Percentiles rank a stretch among this genome's conserved stretches.
Evolutionary conservation across 2,329 filamentous ascomycete genomes (phyloP).

Genomic region (Neofusicoccum umdonicola): DNA sequence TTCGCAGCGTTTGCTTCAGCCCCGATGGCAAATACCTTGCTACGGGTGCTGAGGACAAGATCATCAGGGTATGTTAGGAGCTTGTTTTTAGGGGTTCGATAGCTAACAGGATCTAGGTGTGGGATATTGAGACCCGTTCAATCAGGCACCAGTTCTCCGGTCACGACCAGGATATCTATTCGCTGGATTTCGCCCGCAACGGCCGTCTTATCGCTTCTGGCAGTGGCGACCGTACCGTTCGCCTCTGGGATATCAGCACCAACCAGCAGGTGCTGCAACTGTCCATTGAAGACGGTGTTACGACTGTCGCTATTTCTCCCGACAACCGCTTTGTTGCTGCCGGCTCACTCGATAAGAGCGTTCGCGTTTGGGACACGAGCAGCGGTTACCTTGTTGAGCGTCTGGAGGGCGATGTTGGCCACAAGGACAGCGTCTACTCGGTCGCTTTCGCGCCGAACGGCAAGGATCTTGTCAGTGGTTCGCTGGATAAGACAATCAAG

Average conservation of each 20-base stretch:
- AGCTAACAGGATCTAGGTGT: conserved; percentile 60
- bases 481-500: conserved; percentile 97
- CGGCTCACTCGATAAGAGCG: conserved; percentile 94
- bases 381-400: conserved; percentile 85
- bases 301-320: conserved; percentile 94
- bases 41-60: conserved; percentile 95
- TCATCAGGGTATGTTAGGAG: conserved; percentile 74
- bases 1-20: conserved; percentile 97
- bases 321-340: conserved; percentile 93
- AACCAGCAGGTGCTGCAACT: conserved; percentile 80
- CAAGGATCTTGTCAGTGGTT: conserved; percentile 88
- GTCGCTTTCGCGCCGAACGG: conserved; percentile 95
- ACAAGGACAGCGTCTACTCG: conserved; percentile 95
- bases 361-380: conserved; percentile 91
- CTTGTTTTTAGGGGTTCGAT: conserved; percentile 4
- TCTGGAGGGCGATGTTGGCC: conserved; percentile 86
- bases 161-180: conserved; percentile 98
- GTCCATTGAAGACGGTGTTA: conserved; percentile 94
- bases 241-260: conserved; percentile 91
- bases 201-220: conserved; percentile 93
- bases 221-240: conserved; percentile 89
- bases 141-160: conserved; percentile 95
- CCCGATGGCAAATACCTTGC: conserved; percentile 91
- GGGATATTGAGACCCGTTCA: conserved; percentile 80
- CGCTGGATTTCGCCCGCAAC: conserved; percentile 89